Evolutionary conservation across 306 rosid species (phyloP).

Genomic region (Dryas alaskensis): DNA sequence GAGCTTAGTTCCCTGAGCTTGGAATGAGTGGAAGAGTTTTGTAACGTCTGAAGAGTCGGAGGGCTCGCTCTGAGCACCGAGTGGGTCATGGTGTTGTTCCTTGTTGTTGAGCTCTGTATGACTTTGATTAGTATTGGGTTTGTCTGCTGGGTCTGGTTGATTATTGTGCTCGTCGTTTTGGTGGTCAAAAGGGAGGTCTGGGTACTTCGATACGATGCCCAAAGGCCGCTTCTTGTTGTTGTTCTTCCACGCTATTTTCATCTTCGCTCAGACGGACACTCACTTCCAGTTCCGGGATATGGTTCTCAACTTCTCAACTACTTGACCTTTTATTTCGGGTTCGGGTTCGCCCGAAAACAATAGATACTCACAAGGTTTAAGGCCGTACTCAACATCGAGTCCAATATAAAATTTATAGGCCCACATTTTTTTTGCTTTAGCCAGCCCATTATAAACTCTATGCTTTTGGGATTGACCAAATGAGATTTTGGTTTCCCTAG

Average conservation of each 20-base stretch:
- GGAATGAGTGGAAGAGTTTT: slow-evolving; percentile 34
- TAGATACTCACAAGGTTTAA: too few relatives aligned
- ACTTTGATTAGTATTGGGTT: background rate
- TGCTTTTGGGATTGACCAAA: too few relatives aligned
- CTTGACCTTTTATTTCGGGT: background rate
- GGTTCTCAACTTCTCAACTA: background rate
- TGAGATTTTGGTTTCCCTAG: too few relatives aligned
- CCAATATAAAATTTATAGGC: too few relatives aligned
- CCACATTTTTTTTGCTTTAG: too few relatives aligned
- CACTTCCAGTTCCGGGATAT: background rate
- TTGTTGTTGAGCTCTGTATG: background rate
- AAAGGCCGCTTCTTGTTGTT: slow-evolving; percentile 38
- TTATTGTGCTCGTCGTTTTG: background rate
- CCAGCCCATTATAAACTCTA: too few relatives aligned
- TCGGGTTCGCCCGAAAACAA: too few relatives aligned
- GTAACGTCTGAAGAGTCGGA: slow-evolving; percentile 22
- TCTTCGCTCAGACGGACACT: background rate
- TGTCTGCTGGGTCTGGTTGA: background rate
- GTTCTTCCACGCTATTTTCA: slow-evolving; percentile 50
- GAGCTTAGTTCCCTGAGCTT: slow-evolving; percentile 36
- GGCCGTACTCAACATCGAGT: too few relatives aligned
- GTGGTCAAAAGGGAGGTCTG: slow-evolving; percentile 38
- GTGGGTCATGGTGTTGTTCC: background rate
- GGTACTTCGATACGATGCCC: slow-evolving; percentile 21
- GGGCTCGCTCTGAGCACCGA: background rate